Evolutionary conservation across 768 basidiomycete species (phyloP).

Genomic region (Hericium erinaceus): DNA sequence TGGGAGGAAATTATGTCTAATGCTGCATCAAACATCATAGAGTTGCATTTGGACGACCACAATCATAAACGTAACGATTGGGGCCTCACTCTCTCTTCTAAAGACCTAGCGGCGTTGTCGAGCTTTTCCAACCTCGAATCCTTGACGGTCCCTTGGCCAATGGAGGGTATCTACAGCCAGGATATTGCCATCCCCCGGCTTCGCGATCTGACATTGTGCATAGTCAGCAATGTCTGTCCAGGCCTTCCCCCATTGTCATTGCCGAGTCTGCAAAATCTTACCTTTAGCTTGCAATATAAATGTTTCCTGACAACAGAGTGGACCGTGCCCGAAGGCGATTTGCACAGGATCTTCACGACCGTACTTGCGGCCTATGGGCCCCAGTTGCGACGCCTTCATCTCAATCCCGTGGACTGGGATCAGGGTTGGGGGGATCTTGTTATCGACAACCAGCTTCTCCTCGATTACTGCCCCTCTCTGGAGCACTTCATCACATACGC

Average conservation of each 20-base stretch:
- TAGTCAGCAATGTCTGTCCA: background rate
- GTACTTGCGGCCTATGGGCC: background rate
- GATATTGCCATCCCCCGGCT: background rate
- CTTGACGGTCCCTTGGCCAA: background rate
- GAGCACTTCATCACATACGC: background rate
- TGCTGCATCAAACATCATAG: background rate
- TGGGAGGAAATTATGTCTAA: background rate
- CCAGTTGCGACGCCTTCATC: background rate
- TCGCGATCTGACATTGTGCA: background rate
- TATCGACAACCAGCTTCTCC: background rate
- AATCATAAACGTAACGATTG: background rate
- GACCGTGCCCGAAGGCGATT: background rate
- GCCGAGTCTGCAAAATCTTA: background rate
- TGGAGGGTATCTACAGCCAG: background rate
- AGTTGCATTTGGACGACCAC: background rate
- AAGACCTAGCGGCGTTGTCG: background rate
- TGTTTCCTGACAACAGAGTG: too few relatives aligned
- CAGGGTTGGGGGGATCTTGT: background rate
- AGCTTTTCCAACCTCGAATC: background rate
- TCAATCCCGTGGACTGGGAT: background rate
- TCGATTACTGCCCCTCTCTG: background rate
- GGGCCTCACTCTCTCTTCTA: background rate
- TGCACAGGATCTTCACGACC: background rate
- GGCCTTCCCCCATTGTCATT: background rate
- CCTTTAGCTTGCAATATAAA: background rate